Conservation (phyloP, 129 eudicot genomes). For the Dittrichia graveolens region DNA sequence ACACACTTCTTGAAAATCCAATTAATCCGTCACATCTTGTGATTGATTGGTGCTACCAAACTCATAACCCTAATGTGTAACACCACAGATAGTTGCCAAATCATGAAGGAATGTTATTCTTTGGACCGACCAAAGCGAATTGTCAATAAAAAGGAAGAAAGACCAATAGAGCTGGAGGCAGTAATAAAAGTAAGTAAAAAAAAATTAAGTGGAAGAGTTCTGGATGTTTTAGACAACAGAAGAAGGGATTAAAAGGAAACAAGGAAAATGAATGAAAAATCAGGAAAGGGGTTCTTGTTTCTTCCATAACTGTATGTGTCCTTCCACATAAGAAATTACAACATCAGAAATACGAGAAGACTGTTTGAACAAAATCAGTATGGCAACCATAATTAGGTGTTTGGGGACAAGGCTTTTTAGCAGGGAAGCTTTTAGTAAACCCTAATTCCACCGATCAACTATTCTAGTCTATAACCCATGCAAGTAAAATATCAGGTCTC, state of each 20-base stretch:
- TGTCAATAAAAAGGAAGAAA: neutral
- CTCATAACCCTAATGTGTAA: neutral
- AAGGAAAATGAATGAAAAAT: neutral
- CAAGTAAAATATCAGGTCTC: slow-evolving; percentile 13
- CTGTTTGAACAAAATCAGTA: no score
- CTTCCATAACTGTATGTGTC: neutral
- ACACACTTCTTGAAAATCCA: neutral
- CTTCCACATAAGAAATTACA: neutral
- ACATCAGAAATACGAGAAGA: neutral
- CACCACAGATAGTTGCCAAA: neutral
- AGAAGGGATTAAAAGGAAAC: neutral
- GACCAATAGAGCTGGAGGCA: neutral
- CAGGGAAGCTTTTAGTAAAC: slow-evolving; percentile 16
- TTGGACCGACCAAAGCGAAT: neutral
- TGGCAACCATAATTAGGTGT: neutral
- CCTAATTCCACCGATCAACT: slow-evolving; percentile 18
- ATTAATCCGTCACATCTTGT: neutral
- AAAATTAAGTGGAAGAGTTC: no score
- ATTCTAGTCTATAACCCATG: slow-evolving; percentile 24
- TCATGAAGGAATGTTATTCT: neutral
- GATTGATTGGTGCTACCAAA: neutral
- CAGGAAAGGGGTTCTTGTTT: neutral
- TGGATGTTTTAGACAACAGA: no score
- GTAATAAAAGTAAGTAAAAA: neutral
- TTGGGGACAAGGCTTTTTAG: slow-evolving; percentile 13